Conservation (phyloP, 2,329 filamentous ascomycete species). For the Colletotrichum theobromicola region DNA sequence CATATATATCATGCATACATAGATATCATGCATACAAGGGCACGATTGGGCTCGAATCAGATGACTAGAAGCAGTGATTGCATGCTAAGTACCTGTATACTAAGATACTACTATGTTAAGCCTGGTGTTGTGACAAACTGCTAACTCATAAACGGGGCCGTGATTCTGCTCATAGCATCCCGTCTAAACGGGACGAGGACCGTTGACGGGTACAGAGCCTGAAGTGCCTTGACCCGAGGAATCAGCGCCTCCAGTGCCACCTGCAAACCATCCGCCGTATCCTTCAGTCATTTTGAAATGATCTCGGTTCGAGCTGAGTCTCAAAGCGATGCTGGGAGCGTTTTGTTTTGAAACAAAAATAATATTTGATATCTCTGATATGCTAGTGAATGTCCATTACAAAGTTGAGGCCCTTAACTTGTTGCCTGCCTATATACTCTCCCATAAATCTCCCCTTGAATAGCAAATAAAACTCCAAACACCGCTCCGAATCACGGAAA, state of each 20-base stretch:
- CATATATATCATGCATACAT: not conserved
- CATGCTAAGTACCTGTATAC: not conserved
- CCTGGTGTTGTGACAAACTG: not conserved
- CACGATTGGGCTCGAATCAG: not conserved
- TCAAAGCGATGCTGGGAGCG: not conserved
- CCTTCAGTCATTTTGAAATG: not conserved
- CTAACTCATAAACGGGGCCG: not conserved
- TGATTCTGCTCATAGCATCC: not conserved
- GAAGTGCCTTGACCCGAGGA: not conserved
- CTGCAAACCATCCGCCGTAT: not conserved
- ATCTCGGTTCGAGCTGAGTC: not conserved
- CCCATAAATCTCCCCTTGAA: not conserved
- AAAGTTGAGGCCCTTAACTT: not conserved
- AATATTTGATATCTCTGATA: not conserved
- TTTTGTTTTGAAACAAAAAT: not conserved
- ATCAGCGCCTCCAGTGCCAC: not conserved
- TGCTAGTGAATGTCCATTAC: not conserved
- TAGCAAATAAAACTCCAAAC: not conserved
- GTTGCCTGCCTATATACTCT: not conserved
- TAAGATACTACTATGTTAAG: no score
- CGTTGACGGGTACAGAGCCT: not conserved
- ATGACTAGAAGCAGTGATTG: not conserved
- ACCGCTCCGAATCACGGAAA: not conserved
- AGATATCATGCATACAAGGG: fast-evolving
- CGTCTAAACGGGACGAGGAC: not conserved